Evolutionary conservation across 2,329 filamentous ascomycete genomes (phyloP), one percentile per base, ranked within the genome.

Genomic region (Penicillium oxalicum): DNA sequence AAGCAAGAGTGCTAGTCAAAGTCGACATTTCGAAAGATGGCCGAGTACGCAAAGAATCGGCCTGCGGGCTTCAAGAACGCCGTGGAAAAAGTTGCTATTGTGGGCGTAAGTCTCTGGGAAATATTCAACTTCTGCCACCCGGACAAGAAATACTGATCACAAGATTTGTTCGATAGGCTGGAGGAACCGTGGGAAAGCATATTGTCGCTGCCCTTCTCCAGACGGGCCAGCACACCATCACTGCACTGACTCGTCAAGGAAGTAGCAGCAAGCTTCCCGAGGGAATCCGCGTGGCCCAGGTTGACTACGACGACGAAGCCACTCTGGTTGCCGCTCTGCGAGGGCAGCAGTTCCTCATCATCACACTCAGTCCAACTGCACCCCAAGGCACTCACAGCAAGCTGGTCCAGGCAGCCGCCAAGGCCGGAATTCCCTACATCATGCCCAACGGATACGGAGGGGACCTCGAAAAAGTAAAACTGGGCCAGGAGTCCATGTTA

Each of bases 351-450:
- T 38, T 44, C 7, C 26, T 51, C 9, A 48, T 51, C 35, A 46
- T 51, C 13, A 51, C 49, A 0, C 37, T 51, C 11, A 18, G 40
- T 9, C 25, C 43, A 9, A 33, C 37, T 1, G 49, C 40, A 5
- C 44, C 44, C n/a, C 39, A 25, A 1, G 49, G 38, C 32, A 45
- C 45, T 37, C 43, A 44, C 45, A 45, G 36, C 41, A 51, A 45
- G 41, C 49, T 51, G 2, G 26, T 45, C 27, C 37, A 38, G 18
- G 49, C 49, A 11, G 49, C 49, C 0, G 75, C 74, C 4, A 73
- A 74, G 32, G 79, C 81, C 0, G 74, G 75, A 2, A 71, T 84
- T 2, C 69, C 72, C 1, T 82, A 75, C 57, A 57, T 84, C 41
- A 68, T 83, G 59, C 80, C 80, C 1, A 83, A 82, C 54, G 66